Evolutionary conservation across 1,139 yeast species (phyloP).

Genomic region (Taiozyma sp.): DNA sequence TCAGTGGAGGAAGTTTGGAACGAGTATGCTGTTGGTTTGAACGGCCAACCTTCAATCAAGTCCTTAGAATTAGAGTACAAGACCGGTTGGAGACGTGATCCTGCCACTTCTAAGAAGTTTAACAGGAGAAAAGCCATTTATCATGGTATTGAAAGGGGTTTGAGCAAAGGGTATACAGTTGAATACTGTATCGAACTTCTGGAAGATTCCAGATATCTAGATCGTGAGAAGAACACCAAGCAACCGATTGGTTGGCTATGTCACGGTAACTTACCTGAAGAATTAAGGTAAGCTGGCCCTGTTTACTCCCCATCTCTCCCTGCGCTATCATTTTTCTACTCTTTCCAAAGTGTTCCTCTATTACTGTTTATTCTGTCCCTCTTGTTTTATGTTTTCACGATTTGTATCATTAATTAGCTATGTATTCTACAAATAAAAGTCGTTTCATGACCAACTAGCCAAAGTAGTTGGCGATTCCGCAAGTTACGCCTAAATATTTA

Average conservation of each 20-base stretch:
- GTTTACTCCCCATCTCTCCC: not conserved
- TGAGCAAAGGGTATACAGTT: constrained; percentile 29
- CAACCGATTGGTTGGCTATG: constrained; percentile 39
- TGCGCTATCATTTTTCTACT: not conserved
- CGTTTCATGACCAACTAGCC: not conserved
- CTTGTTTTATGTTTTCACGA: not conserved
- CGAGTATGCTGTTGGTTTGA: constrained; percentile 33
- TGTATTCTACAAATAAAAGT: not conserved
- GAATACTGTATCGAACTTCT: constrained; percentile 30
- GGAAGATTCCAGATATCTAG: constrained; percentile 31
- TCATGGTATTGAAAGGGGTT: constrained; percentile 34
- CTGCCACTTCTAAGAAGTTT: constrained; percentile 35
- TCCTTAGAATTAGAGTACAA: constrained; percentile 33
- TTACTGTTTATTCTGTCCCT: not conserved
- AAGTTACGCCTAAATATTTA: not conserved
- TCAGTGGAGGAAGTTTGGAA: constrained; percentile 36
- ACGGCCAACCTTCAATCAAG: constrained; percentile 34
- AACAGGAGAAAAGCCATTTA: constrained; percentile 35
- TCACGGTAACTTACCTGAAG: constrained; percentile 25
- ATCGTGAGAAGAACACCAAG: constrained; percentile 29
- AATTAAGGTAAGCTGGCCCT: constrained; percentile 10
- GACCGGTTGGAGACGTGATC: constrained; percentile 37
- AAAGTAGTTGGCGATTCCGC: too few relatives aligned
- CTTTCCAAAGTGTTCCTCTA: not conserved
- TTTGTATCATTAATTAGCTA: not conserved